These are phyloP conservation scores for Fusarium newnesense DNA, from an alignment of 2,329 filamentous ascomycete species.

Conservation along the genomic window DNA sequence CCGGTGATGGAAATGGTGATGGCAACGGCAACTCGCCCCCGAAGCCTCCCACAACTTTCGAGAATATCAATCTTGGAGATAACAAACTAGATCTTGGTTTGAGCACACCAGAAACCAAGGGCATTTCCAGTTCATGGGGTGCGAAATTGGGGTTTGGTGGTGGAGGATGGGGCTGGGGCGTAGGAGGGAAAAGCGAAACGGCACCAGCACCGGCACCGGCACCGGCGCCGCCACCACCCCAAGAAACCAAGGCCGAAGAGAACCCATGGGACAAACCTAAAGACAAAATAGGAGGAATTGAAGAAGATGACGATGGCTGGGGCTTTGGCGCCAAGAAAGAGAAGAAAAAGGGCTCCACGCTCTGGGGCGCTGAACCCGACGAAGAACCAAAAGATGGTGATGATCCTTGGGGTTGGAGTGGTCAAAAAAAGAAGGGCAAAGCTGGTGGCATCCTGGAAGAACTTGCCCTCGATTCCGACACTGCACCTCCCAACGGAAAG, in stretches of 20 bases:
- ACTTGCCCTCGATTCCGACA: slow-evolving; percentile 36
- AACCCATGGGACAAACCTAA: slow-evolving; percentile 67
- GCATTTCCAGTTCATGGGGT: slow-evolving; percentile 67
- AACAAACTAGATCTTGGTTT: slow-evolving; percentile 69
- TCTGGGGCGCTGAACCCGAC: slow-evolving; percentile 50
- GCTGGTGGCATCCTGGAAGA: slow-evolving; percentile 33
- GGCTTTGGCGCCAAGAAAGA: slow-evolving; percentile 53
- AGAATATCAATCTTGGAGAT: slow-evolving; percentile 72
- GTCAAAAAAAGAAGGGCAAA: slow-evolving; percentile 51
- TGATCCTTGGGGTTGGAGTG: slow-evolving; percentile 52
- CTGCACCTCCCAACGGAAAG: slow-evolving; percentile 38
- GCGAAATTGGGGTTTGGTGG: slow-evolving; percentile 63
- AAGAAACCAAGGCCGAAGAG: slow-evolving; percentile 32
- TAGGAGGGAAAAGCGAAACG: slow-evolving; percentile 5
- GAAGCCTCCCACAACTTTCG: slow-evolving; percentile 47
- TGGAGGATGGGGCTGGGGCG: slow-evolving; percentile 48
- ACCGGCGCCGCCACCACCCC: slow-evolving; percentile 32
- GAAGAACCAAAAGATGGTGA: slow-evolving; percentile 45
- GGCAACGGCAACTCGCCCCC: slow-evolving; percentile 55
- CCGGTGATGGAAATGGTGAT: slow-evolving; percentile 45
- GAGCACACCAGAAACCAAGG: slow-evolving; percentile 58
- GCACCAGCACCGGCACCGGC: slow-evolving; percentile 53
- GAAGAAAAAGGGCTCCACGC: slow-evolving; percentile 51
- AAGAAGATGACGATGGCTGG: slow-evolving; percentile 44
- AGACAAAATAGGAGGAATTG: slow-evolving; percentile 26